Base-by-base conservation (phyloP, 2,329 filamentous ascomycete species). In the Sclerotinia nivalis region DNA sequence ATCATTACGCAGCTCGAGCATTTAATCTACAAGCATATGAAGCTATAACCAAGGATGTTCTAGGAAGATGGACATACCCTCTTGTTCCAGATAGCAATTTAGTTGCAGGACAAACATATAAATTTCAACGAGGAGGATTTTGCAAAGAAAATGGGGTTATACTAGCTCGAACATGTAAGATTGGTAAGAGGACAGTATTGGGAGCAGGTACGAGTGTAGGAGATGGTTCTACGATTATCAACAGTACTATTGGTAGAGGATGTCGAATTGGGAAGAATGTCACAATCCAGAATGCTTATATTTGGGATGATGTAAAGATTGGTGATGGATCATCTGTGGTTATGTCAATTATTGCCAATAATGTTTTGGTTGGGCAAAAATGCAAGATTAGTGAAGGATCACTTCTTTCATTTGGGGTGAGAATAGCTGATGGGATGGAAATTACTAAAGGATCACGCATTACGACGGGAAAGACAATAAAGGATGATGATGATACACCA, bases 21-120 rank as follows among this genome's bases (percentile, higher is more conserved):
- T 90, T 88, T 78, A 97, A 93, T 77, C 84, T 98, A 34, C 91
- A 92, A 77, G 90, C 94, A 77, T 99, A 98, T 82, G 93, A 97
- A 77, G 88, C 93, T 43, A 88, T 99, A 68, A 94, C 89, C 79
- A 91, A 89, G 76, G 95, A 98, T 78, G 87, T 97, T n/a, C 84
- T 97, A 20, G 88, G 88, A 61, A 86, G 94, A 70, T 97, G 93
- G 93, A 90, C 93, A 13, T 96, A 93, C 76, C 95, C 96, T 1
- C 85, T 97, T 55, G 91, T 93, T 69, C 95, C 95, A 2, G 94
- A 97, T 78, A 94, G 89, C 78, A 97, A 98, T 77, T 82, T 97
- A 31, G 82, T 96, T 2, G 86, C 88, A 1, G 90, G 88, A 55
- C 92, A 97, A 75, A 89, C 88, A 1, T 97, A 96, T 80, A 87